phyloP scores from a whole-genome alignment of 1,284 basidiomycete species.

The Cryptococcus neoformans region DNA sequence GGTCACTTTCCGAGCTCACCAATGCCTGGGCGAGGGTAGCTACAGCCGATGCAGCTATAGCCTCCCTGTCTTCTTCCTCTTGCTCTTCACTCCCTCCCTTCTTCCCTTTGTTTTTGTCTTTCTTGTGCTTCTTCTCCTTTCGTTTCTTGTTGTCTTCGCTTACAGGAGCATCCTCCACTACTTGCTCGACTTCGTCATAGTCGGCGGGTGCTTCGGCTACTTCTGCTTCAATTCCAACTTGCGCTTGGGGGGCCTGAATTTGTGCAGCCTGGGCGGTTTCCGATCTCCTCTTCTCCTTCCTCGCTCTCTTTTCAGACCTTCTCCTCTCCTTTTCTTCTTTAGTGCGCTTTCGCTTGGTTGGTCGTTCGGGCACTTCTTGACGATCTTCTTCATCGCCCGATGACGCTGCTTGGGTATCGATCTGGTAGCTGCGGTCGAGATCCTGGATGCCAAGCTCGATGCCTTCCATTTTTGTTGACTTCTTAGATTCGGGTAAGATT shows the following conservation, averaged over 20 bases:
- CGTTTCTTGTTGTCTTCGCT: neutral
- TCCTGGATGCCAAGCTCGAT: neutral
- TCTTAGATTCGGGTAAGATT: neutral
- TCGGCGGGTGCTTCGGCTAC: neutral
- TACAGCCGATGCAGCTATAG: neutral
- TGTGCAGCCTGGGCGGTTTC: neutral
- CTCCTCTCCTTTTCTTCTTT: neutral
- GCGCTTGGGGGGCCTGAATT: neutral
- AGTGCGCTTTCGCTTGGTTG: neutral
- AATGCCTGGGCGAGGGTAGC: neutral
- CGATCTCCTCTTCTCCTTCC: neutral
- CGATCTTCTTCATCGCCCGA: conserved; percentile 4
- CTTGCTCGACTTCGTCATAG: neutral
- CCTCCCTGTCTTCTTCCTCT: neutral
- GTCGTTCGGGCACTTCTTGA: neutral
- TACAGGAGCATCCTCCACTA: neutral
- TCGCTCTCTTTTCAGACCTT: neutral
- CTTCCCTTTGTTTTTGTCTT: neutral
- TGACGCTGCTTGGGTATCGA: neutral
- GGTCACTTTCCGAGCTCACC: too few species aligned
- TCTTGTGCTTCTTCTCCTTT: neutral
- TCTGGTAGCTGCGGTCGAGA: neutral
- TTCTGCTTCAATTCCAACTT: neutral
- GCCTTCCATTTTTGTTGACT: neutral
- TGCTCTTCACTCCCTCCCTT: neutral